Evolutionary conservation across 2,329 filamentous ascomycete species (phyloP).

Genomic region (Cladophialophora carrionii): DNA sequence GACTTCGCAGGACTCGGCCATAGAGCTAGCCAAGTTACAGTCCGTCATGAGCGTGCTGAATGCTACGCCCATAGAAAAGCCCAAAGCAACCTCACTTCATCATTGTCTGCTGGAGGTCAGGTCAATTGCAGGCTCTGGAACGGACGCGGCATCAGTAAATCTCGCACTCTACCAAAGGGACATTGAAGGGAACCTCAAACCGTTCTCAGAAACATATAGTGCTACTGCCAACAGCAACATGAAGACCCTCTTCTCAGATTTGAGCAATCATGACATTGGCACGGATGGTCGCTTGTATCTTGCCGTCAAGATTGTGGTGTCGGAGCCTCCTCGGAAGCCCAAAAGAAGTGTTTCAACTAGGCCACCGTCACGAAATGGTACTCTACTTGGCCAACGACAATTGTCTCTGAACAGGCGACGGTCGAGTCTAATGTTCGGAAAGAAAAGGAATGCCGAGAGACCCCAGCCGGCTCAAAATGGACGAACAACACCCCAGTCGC

Average conservation of each 20-base stretch:
- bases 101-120: conserved; percentile 73
- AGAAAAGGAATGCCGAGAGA: conserved; percentile 31
- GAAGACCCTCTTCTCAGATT: conserved; percentile 84
- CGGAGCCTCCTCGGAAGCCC: conserved; percentile 50
- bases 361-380: conserved; percentile 36
- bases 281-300: conserved; percentile 71
- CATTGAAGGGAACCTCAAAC: conserved; percentile 63
- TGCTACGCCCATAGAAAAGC: conserved; percentile 69
- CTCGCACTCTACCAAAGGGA: conserved; percentile 77
- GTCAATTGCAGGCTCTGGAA: conserved; percentile 74
- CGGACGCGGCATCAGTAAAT: conserved; percentile 74
- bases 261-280: conserved; percentile 75
- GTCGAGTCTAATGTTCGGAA: conserved; percentile 50
- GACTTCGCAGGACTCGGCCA: conserved; percentile 89
- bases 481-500: conserved; percentile 25
- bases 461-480: conserved; percentile 42
- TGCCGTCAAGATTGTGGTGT: conserved; percentile 75
- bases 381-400: conserved; percentile 34
- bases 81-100: conserved; percentile 70
- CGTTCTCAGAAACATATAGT: conserved; percentile 80
- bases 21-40: conserved; percentile 87
- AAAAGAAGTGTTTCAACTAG: conserved; percentile 24
- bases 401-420: conserved; percentile 42
- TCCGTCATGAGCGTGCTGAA: conserved; percentile 94
- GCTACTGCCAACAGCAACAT: conserved; percentile 68